Percentiles rank a stretch among this genome's conserved stretches.
Evolutionary conservation across 2,329 filamentous ascomycete species (phyloP).

Genomic region (Fonsecaea erecta): DNA sequence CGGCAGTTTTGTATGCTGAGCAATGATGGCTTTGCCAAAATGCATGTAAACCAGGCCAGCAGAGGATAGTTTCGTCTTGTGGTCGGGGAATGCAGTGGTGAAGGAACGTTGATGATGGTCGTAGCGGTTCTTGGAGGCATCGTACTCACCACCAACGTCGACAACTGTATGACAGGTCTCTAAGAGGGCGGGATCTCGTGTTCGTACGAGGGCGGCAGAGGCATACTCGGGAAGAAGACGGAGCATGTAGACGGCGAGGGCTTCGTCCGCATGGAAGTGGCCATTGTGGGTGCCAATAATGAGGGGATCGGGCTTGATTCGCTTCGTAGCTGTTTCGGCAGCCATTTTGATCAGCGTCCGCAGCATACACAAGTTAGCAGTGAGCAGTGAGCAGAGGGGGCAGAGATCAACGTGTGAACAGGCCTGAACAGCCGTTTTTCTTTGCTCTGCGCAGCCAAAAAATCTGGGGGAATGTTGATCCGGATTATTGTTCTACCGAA

Average conservation of each 20-base stretch:
- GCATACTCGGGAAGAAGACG: constrained; percentile 82
- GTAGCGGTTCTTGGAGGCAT: constrained; percentile 75
- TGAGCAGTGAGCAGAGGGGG: too few species aligned
- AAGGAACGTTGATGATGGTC: constrained; percentile 98
- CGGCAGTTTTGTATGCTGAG: constrained; percentile 64
- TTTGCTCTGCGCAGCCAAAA: constrained; percentile 9
- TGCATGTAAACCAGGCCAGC: constrained; percentile 95
- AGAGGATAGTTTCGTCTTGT: constrained; percentile 85
- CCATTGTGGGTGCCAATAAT: constrained; percentile 95
- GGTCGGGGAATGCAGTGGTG: constrained; percentile 78
- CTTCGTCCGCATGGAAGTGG: constrained; percentile 98
- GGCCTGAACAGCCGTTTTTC: not conserved
- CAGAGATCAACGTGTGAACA: not conserved
- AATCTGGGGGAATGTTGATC: constrained; percentile 6
- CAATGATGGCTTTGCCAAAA: constrained; percentile 85
- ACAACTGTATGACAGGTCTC: constrained; percentile 90
- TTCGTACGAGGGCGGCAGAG: constrained; percentile 76
- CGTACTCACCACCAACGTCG: constrained; percentile 96
- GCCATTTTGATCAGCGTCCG: constrained; percentile 63
- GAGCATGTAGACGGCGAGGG: constrained; percentile 94
- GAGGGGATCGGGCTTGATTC: constrained; percentile 74
- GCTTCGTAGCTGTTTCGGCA: constrained; percentile 72
- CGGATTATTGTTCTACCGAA: constrained; percentile 16
- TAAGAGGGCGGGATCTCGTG: constrained; percentile 79
- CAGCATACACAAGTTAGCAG: constrained; percentile 41